Percentiles rank a stretch among this genome's conserved stretches.
Evolutionary conservation across 1,284 basidiomycete genomes (phyloP).

Genomic region (Puccinia hordei): DNA sequence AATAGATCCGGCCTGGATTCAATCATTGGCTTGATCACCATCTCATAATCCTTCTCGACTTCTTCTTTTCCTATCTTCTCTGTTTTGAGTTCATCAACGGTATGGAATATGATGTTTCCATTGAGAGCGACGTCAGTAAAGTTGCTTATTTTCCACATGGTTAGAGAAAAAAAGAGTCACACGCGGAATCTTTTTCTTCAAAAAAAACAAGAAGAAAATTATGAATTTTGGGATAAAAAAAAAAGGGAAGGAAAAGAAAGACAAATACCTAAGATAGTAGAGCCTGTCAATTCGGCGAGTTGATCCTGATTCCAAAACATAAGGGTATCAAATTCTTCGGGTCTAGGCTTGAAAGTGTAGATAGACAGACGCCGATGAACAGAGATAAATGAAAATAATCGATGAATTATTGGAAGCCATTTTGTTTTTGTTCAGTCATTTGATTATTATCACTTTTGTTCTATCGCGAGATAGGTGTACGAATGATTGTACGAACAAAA

Average conservation of each 20-base stretch:
- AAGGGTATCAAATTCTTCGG: slow-evolving; percentile 77
- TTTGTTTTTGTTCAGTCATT: no score
- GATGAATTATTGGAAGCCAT: neutral
- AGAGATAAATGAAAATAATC: neutral
- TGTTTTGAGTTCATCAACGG: slow-evolving; percentile 57
- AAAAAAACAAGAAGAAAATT: slow-evolving; percentile 17
- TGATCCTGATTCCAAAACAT: slow-evolving; percentile 90
- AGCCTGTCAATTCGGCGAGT: slow-evolving; percentile 75
- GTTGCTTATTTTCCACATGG: neutral
- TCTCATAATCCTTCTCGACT: slow-evolving; percentile 73
- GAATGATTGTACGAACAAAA: neutral
- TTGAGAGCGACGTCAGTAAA: neutral
- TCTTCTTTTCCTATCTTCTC: slow-evolving; percentile 84
- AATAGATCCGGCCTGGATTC: slow-evolving; percentile 75
- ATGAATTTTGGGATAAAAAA: neutral
- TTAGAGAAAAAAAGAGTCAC: neutral
- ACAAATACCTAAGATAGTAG: slow-evolving; percentile 73
- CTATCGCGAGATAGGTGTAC: no score
- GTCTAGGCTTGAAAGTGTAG: slow-evolving; percentile 58
- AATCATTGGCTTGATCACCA: slow-evolving; percentile 56
- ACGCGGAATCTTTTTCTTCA: neutral
- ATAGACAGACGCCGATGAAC: neutral
- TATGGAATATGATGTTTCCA: neutral
- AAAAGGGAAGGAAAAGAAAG: neutral
- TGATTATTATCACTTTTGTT: neutral